Conservation (phyloP, 2,329 filamentous ascomycete species). For the Teratosphaeria viscida region DNA sequence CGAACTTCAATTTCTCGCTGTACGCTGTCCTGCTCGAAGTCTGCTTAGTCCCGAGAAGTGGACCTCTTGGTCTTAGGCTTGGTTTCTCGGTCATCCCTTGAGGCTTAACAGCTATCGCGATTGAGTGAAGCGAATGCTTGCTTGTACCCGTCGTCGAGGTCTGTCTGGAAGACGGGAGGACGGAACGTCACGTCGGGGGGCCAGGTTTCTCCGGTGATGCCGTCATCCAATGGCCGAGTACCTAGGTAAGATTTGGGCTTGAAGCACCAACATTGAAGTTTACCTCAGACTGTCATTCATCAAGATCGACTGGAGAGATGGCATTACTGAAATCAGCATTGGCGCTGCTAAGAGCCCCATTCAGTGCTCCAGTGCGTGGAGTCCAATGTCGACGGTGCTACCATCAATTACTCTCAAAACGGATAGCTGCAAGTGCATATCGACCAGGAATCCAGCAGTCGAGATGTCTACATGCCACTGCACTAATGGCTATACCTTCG, state of each 20-base stretch:
- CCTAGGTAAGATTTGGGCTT: neutral
- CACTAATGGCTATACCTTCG: slow-evolving; percentile 2
- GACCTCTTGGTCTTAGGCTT: neutral
- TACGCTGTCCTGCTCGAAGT: neutral
- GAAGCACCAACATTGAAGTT: neutral
- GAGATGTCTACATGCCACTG: slow-evolving; percentile 7
- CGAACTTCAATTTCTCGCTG: neutral
- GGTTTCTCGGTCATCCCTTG: neutral
- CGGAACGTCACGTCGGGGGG: neutral
- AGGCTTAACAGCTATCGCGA: neutral
- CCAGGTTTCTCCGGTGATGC: neutral
- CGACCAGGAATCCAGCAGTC: neutral
- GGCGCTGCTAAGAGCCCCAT: neutral
- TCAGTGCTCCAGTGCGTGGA: neutral
- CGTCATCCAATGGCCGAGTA: neutral
- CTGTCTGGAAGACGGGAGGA: neutral
- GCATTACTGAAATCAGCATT: neutral
- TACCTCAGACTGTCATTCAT: neutral
- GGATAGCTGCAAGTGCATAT: neutral
- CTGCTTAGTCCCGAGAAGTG: neutral
- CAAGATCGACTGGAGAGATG: neutral
- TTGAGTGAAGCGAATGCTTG: neutral
- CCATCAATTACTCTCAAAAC: slow-evolving; percentile 5
- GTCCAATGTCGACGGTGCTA: slow-evolving; percentile 4
- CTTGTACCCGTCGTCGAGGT: neutral